Conservation (phyloP, 2,329 filamentous ascomycete species). For the Ceratocystis diversiconidia region DNA sequence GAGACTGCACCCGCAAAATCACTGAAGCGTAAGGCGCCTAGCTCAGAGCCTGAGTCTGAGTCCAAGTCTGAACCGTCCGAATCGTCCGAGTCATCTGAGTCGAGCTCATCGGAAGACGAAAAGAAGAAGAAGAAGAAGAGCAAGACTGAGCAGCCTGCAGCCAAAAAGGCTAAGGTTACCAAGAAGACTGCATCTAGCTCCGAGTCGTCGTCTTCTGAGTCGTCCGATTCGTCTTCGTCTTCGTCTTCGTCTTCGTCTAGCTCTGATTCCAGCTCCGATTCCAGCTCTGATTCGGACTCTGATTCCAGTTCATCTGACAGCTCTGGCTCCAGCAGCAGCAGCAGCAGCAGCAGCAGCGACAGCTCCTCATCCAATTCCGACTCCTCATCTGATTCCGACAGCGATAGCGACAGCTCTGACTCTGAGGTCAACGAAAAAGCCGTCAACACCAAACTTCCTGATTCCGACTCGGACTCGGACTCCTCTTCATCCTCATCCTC, state of each 20-base stretch:
- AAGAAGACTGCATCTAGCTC: slow-evolving; percentile 20
- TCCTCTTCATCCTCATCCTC: neutral
- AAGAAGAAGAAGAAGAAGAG: slow-evolving; percentile 9
- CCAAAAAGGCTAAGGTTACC: slow-evolving; percentile 39
- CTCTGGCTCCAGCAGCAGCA: slow-evolving; percentile 21
- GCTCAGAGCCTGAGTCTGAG: slow-evolving; percentile 19
- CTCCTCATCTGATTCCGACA: slow-evolving; percentile 1
- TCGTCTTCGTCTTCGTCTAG: slow-evolving; percentile 21
- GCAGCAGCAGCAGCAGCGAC: slow-evolving; percentile 21
- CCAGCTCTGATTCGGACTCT: slow-evolving; percentile 16
- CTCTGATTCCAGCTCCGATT: slow-evolving; percentile 19
- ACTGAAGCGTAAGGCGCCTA: slow-evolving; percentile 31
- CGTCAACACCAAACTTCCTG: too few species aligned
- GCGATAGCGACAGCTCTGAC: neutral
- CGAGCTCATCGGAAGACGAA: slow-evolving; percentile 21
- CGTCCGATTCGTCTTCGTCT: slow-evolving; percentile 22
- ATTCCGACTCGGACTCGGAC: too few species aligned
- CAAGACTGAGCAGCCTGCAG: slow-evolving; percentile 23
- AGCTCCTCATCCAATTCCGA: slow-evolving; percentile 20
- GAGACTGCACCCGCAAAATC: slow-evolving; percentile 21
- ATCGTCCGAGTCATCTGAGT: neutral
- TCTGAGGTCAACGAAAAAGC: too few species aligned
- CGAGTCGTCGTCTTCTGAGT: slow-evolving; percentile 19
- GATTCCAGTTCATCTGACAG: slow-evolving; percentile 20
- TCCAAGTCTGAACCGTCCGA: slow-evolving; percentile 18